Evolutionary conservation across 2,329 filamentous ascomycete genomes (phyloP).

Genomic region (Penicillium sp.): DNA sequence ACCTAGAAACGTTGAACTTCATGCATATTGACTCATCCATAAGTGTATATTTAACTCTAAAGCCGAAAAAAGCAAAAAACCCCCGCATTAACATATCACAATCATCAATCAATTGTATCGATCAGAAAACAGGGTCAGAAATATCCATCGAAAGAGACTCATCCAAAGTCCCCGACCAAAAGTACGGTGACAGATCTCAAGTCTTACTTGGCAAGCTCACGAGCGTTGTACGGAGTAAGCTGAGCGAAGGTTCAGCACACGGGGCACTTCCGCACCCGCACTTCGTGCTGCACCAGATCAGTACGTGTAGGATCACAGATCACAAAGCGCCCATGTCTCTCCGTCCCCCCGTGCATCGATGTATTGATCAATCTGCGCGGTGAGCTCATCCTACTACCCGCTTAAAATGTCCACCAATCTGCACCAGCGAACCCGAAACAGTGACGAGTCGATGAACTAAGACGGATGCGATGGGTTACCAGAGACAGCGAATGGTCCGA

Average conservation of each 20-base stretch:
- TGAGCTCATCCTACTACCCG: background rate
- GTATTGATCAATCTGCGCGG: background rate
- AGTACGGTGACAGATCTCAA: background rate
- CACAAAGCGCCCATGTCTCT: background rate
- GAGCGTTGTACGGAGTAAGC: background rate
- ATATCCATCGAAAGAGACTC: background rate
- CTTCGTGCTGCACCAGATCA: background rate
- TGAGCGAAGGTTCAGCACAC: too few relatives aligned
- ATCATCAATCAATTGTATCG: background rate
- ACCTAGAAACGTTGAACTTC: background rate
- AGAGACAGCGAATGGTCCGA: background rate
- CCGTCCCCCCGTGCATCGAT: background rate
- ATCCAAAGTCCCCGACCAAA: background rate
- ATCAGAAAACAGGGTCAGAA: background rate
- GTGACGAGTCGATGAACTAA: background rate
- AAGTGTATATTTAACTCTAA: background rate
- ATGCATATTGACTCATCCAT: background rate
- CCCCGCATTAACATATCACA: background rate
- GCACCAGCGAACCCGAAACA: background rate
- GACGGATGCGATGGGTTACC: background rate
- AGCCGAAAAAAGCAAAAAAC: background rate
- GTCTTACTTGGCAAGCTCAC: background rate
- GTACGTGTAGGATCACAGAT: background rate
- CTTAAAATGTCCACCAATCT: background rate
- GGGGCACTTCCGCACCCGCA: background rate